phyloP scores from a whole-genome alignment of 192 early-diverging fungal species.

The Umbelopsis ramanniana region DNA sequence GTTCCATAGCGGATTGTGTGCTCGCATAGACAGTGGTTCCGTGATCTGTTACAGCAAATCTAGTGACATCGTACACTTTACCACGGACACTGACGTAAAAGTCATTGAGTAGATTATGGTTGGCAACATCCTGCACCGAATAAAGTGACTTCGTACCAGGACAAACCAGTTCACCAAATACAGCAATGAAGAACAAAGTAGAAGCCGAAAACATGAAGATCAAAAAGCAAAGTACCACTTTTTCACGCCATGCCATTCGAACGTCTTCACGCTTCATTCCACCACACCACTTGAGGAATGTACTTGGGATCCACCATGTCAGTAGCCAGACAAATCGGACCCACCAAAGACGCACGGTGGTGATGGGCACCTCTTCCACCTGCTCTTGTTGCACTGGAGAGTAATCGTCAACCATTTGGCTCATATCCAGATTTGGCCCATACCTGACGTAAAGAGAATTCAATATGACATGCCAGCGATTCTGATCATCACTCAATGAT shows the following conservation, averaged over 20 bases:
- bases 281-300: constrained; percentile 58
- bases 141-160: constrained; percentile 70
- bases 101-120: constrained; percentile 61
- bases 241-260: constrained; percentile 96
- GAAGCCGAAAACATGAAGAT: constrained; percentile 77
- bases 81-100: constrained; percentile 72
- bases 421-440: constrained; percentile 42
- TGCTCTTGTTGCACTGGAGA: constrained; percentile 38
- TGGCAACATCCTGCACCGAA: constrained; percentile 58
- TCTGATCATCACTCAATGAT: neutral
- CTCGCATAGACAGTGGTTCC: constrained; percentile 49
- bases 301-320: constrained; percentile 84
- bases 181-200: constrained; percentile 89
- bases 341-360: constrained; percentile 61
- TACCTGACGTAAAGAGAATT: constrained; percentile 7
- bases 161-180: constrained; percentile 82
- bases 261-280: constrained; percentile 88
- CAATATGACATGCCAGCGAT: neutral
- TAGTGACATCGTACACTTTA: constrained; percentile 70
- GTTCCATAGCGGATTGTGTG: constrained; percentile 46
- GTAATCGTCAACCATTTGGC: constrained; percentile 49
- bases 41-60: constrained; percentile 65
- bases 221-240: constrained; percentile 81
- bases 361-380: constrained; percentile 55
- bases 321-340: constrained; percentile 78